Evolutionary conservation across 1,284 basidiomycete genomes (phyloP), one percentile per base, ranked within the genome.

Genomic region (Melampsora abietis-canadensis): DNA sequence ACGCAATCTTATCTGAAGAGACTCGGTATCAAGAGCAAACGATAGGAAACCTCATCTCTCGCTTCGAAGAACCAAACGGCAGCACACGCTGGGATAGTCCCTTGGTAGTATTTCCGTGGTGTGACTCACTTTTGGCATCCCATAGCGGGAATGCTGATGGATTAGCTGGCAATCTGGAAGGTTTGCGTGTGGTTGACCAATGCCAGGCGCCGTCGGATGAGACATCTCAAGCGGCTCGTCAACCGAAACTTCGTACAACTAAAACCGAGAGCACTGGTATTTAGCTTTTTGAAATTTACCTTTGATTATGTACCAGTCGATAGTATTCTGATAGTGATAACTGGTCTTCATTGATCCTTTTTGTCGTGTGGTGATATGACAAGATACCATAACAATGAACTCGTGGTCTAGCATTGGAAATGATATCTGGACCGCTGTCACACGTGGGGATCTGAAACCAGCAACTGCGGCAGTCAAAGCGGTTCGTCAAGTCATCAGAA

Each of bases 31-130:
- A 66, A 46, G 63, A 66, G 64, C 54, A 74, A 60, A 66, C 64
- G 15, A 66, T 74, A 8, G 34, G 47, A 31, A 66, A 74, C 17
- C 27, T 74, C 3, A 59, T 74, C 27, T 60, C 15, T 48, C 63
- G 70, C n/a, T 74, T 59, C 51, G 70, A 74, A 44, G 70, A 74
- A 27, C 70, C 70, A 19, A 66, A 66, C 10, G 44, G 54, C 21
- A 66, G 51, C n/a, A 54, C 47, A 4, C 63, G 64, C 37, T 74
- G 70, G 70, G 70, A 74, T 19, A 66, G 34, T 59, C 70, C 70
- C n/a, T 61, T 74, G 54, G 66, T 74, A n/a, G 64, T 66, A 30
- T 66, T 74, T 34, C 48, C 63, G 19, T 66, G 70, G 70, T 72
- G 60, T 30, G 69, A 69, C 24, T 62, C 68, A 31, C 46, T 69